Percentiles rank a stretch among this genome's conserved stretches.
These are phyloP conservation scores for Colletotrichum tamarilloi DNA, from an alignment of 2,329 filamentous ascomycete species.

Conservation along the genomic window DNA sequence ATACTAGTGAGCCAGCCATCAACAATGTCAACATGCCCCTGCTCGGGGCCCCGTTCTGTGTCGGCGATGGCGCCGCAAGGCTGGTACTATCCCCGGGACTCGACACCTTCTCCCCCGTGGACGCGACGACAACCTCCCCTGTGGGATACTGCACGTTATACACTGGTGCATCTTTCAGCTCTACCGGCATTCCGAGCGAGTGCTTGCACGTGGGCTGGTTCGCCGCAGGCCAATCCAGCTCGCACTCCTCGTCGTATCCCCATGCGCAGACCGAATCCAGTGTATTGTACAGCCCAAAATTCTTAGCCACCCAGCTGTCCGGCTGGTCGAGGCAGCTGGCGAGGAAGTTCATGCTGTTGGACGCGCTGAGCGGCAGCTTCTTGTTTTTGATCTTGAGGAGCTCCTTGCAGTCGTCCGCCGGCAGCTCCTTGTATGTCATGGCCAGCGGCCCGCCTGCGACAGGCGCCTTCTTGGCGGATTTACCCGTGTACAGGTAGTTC, in stretches of 20 bases:
- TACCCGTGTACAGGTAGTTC: conserved; percentile 60
- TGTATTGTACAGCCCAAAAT: conserved; percentile 64
- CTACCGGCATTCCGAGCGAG: conserved; percentile 50
- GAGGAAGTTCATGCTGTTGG: conserved; percentile 66
- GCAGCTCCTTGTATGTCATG: conserved; percentile 59
- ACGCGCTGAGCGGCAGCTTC: conserved; percentile 56
- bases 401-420: conserved; percentile 56
- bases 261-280: conserved; percentile 58
- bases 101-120: conserved; percentile 27
- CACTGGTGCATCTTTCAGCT: conserved; percentile 52
- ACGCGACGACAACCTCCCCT: conserved; percentile 53
- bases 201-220: conserved; percentile 59
- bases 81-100: conserved; percentile 14
- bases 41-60: conserved; percentile 12
- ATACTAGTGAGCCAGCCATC: conserved; percentile 18
- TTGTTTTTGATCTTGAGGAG: conserved; percentile 57
- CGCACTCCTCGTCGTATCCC: conserved; percentile 59
- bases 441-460: conserved; percentile 58
- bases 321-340: conserved; percentile 53
- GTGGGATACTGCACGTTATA: conserved; percentile 60
- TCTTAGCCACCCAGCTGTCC: conserved; percentile 58
- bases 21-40: not conserved
- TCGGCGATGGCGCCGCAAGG: conserved; percentile 14
- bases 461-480: conserved; percentile 57
- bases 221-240: conserved; percentile 52